Percentiles rank a stretch among this genome's conserved stretches.
These are phyloP conservation scores for Russula brevipes DNA, from an alignment of 768 basidiomycete genomes.

Conservation along the genomic window DNA sequence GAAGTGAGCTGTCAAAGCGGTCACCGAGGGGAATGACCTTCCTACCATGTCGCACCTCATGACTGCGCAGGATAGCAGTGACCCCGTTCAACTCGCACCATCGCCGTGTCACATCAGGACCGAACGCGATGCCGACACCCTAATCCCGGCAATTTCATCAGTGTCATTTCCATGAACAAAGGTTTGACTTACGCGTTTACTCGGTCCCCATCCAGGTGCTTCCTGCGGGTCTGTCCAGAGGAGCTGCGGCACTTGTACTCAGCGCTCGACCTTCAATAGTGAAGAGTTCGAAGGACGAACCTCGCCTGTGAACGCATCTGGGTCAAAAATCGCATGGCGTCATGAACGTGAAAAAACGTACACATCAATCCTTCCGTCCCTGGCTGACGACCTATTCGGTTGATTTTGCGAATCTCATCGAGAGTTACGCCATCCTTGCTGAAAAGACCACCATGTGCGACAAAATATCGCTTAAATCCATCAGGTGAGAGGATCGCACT, in stretches of 20 bases:
- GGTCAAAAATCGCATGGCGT: not conserved
- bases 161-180: constrained; percentile 12
- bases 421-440: constrained; percentile 93
- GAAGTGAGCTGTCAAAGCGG: constrained; percentile 3
- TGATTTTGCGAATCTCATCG: constrained; percentile 85
- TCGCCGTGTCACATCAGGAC: constrained; percentile 84
- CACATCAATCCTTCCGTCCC: constrained; percentile 96
- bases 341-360: constrained; percentile 40
- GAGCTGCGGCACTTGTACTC: constrained; percentile 42
- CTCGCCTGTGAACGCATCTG: constrained; percentile 46
- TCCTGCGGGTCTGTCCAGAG: constrained; percentile 98
- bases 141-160: constrained; percentile 31
- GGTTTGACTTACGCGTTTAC: constrained; percentile 72
- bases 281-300: constrained; percentile 33
- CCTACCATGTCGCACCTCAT: constrained; percentile 90
- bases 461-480: constrained; percentile 83
- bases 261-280: constrained; percentile 3
- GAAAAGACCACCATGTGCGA: constrained; percentile 95
- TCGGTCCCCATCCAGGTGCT: constrained; percentile 82
- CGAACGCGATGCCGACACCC: constrained; percentile 96
- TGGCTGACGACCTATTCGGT: constrained; percentile 84
- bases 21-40: constrained; percentile 8
- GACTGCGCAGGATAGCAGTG: constrained; percentile 86
- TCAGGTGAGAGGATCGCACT: constrained; percentile 74
- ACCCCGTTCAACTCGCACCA: constrained; percentile 89